Evolutionary conservation across 176 grass and related monocot species (phyloP).

Genomic region (Aegilops sharonensis): DNA sequence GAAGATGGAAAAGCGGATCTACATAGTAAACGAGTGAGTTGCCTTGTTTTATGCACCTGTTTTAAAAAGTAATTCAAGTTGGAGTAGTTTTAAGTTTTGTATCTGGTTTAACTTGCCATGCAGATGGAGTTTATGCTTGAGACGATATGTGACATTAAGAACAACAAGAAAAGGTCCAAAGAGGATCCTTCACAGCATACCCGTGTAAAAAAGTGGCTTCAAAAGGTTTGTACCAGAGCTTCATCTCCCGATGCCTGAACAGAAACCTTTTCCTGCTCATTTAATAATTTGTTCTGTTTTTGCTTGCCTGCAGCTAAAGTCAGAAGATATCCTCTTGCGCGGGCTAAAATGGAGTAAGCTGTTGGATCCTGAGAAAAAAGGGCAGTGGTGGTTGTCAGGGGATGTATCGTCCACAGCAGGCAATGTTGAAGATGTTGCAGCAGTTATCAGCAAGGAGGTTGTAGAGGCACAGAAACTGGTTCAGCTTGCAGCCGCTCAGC

Average conservation of each 20-base stretch:
- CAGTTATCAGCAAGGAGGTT: conserved; percentile 62
- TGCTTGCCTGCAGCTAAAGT: conserved; percentile 55
- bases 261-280: not conserved
- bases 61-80: conserved; percentile 20
- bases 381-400: conserved; percentile 91
- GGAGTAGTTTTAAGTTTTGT: conserved; percentile 10
- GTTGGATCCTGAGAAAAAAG: conserved; percentile 89
- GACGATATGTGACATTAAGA: conserved; percentile 95
- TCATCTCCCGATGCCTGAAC: not conserved
- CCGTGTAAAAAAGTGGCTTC: conserved; percentile 90
- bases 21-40: conserved; percentile 73
- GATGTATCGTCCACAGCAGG: conserved; percentile 42
- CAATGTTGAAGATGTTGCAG: conserved; percentile 55
- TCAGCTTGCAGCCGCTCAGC: conserved; percentile 73
- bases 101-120: conserved; percentile 31
- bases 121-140: conserved; percentile 98
- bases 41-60: conserved; percentile 21
- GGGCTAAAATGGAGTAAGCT: conserved; percentile 80
- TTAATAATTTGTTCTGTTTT: conserved; percentile 10
- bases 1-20: conserved; percentile 55
- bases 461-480: conserved; percentile 79
- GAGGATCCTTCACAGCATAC: conserved; percentile 75
- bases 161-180: conserved; percentile 87
- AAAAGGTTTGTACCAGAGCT: conserved; percentile 54
- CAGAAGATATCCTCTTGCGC: conserved; percentile 68